Evolutionary conservation across 768 basidiomycete genomes (phyloP).

Genomic region (Hortiboletus campestris): DNA sequence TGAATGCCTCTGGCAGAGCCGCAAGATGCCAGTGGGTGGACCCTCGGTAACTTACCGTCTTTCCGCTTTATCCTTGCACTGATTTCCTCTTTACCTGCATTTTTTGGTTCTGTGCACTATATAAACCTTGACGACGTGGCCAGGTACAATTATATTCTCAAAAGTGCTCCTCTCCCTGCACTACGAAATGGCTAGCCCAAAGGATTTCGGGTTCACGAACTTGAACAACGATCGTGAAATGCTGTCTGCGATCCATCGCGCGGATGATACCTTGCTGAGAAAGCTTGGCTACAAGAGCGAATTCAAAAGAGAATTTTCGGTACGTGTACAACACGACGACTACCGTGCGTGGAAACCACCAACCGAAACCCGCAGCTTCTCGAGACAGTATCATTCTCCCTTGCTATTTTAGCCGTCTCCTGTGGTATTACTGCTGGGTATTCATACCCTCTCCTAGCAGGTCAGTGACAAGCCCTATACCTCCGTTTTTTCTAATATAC

Average conservation of each 20-base stretch:
- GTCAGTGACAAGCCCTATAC: not conserved
- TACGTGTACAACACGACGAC: not conserved
- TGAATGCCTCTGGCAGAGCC: not conserved
- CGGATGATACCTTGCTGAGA: conserved; percentile 16
- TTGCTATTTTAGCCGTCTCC: conserved; percentile 24
- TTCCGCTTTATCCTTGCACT: not conserved
- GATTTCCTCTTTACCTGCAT: not conserved
- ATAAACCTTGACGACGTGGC: not conserved
- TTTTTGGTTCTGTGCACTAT: not conserved
- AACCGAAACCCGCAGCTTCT: conserved; percentile 10
- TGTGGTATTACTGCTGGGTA: conserved; percentile 15
- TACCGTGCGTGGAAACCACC: not conserved
- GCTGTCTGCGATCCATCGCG: conserved; percentile 9
- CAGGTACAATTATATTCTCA: not conserved
- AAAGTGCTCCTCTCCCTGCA: not conserved
- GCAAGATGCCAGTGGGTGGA: not conserved
- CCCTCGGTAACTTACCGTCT: not conserved
- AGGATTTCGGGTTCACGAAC: conserved; percentile 4
- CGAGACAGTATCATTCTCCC: conserved; percentile 25
- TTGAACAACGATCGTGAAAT: conserved; percentile 2
- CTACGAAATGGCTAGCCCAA: conserved; percentile 3
- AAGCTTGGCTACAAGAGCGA: conserved; percentile 30
- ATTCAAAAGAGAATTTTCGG: conserved; percentile 26
- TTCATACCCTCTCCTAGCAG: conserved; percentile 8
- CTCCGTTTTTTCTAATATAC: not conserved